phyloP scores from a whole-genome alignment of 805 yeast genomes.

The Cyberlindnera subsufficiens region DNA sequence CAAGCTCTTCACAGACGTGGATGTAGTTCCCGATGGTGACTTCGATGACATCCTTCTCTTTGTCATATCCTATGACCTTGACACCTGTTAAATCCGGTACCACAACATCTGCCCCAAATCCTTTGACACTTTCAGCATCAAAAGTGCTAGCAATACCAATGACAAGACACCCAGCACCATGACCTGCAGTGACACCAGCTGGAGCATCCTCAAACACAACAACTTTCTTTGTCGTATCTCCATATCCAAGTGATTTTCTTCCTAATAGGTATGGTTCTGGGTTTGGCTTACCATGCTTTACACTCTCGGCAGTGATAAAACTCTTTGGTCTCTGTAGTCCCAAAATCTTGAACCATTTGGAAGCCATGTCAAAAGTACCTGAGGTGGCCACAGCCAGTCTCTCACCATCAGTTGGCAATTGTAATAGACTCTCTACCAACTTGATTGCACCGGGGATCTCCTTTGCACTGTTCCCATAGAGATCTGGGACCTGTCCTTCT shows the following conservation, averaged over 20 bases:
- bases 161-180: conserved; percentile 75
- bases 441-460: conserved; percentile 74
- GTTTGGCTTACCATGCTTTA: conserved; percentile 75
- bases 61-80: conserved; percentile 48
- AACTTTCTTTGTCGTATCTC: conserved; percentile 29
- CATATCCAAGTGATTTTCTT: conserved; percentile 32
- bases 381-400: conserved; percentile 84
- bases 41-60: conserved; percentile 31
- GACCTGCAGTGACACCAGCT: conserved; percentile 81
- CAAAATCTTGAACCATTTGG: conserved; percentile 70
- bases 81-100: conserved; percentile 65
- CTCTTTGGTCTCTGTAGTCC: conserved; percentile 56
- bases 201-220: conserved; percentile 88
- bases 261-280: conserved; percentile 77
- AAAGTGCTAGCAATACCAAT: conserved; percentile 82
- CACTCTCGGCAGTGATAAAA: conserved; percentile 79
- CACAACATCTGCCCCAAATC: conserved; percentile 74
- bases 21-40: conserved; percentile 31
- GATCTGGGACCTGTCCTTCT: conserved; percentile 68
- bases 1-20: conserved; percentile 1
- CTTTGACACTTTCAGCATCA: conserved; percentile 56
- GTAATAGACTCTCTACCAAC: conserved; percentile 42
- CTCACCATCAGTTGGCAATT: conserved; percentile 27
- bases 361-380: conserved; percentile 73
- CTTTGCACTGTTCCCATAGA: conserved; percentile 63